phyloP scores from a whole-genome alignment of 1,139 yeast species.

The Scheffersomyces cryptocercus region DNA sequence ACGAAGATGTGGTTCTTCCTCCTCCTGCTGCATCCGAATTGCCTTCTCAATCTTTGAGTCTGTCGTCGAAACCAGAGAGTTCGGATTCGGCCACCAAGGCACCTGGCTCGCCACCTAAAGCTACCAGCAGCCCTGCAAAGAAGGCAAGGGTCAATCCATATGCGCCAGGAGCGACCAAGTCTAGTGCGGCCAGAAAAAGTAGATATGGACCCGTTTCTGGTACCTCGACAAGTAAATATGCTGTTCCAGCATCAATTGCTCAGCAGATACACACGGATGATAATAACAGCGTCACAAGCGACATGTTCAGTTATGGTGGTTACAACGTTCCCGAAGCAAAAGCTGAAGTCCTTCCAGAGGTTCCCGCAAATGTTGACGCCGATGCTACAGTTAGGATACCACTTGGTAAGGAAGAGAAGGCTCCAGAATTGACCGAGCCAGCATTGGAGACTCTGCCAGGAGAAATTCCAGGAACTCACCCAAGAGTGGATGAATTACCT shows the following conservation, averaged over 20 bases:
- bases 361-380: not conserved
- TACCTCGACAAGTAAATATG: constrained; percentile 12
- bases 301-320: constrained; percentile 41
- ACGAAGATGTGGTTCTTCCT: not conserved
- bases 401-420: not conserved
- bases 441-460: not conserved
- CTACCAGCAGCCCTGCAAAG: constrained; percentile 3
- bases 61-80: constrained; percentile 9
- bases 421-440: not conserved
- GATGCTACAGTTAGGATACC: not conserved
- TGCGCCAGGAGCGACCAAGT: constrained; percentile 31
- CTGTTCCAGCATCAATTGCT: constrained; percentile 10
- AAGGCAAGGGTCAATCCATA: constrained; percentile 34
- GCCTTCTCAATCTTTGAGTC: constrained; percentile 2
- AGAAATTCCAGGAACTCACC: not conserved
- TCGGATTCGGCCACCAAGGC: not conserved
- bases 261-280: not conserved
- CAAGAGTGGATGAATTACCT: not conserved
- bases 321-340: constrained; percentile 7
- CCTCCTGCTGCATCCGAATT: not conserved
- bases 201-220: constrained; percentile 32
- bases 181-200: constrained; percentile 14
- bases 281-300: constrained; percentile 10
- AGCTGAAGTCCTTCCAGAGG: not conserved
- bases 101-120: constrained; percentile 12